A percentile compares a stretch with the other conserved stretches of the same genome.
Evolutionary conservation across 1,284 basidiomycete genomes (phyloP).

Genomic region (Ceratorhiza oryzae-sativae): DNA sequence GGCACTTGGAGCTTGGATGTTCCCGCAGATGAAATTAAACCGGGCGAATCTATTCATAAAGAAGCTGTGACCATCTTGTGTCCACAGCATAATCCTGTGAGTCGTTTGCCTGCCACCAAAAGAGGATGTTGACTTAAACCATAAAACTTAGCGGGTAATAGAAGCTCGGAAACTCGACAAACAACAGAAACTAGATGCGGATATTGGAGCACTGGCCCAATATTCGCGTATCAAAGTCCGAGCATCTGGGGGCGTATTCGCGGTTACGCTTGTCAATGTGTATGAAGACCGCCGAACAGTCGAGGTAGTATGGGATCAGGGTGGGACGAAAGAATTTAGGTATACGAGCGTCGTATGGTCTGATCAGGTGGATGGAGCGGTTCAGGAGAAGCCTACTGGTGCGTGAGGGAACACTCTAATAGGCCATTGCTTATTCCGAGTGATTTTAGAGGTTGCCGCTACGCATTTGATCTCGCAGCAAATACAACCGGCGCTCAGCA

Average conservation of each 20-base stretch:
- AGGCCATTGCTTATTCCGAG: no score
- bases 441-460: no score
- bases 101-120: no score
- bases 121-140: no score
- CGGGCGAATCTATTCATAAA: slow-evolving; percentile 59
- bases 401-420: background rate
- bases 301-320: slow-evolving; percentile 80
- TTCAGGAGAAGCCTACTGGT: slow-evolving; percentile 30
- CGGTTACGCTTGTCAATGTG: slow-evolving; percentile 75
- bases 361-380: slow-evolving; percentile 35
- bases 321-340: slow-evolving; percentile 71
- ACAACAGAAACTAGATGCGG: slow-evolving; percentile 68
- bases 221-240: slow-evolving; percentile 82
- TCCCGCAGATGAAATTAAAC: slow-evolving; percentile 62
- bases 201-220: slow-evolving; percentile 69
- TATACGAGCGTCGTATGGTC: slow-evolving; percentile 73
- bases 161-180: slow-evolving; percentile 74
- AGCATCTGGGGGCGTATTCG: slow-evolving; percentile 77
- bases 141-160: slow-evolving; percentile 63
- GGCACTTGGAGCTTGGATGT: slow-evolving; percentile 60
- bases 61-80: slow-evolving; percentile 77
- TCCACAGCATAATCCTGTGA: slow-evolving; percentile 81
- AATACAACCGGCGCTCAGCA: no score
- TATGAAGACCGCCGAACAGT: slow-evolving; percentile 71
- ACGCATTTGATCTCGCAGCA: no score